Conservation (phyloP, 768 basidiomycete species). For the Termitomyces heimii region DNA sequence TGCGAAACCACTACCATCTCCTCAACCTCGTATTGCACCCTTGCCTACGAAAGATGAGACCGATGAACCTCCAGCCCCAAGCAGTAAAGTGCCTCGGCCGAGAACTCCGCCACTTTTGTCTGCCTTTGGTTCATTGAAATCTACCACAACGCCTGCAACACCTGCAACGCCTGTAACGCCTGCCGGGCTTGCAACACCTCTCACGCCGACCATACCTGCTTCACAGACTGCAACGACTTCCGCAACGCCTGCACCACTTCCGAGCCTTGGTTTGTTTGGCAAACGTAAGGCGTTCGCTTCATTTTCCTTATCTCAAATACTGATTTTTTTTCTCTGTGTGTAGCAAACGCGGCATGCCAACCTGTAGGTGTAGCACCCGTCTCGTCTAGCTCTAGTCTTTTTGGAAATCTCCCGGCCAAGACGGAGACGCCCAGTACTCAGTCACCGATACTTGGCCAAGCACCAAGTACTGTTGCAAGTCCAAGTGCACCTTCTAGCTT, state of each 20-base stretch:
- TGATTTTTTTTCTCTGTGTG: background rate
- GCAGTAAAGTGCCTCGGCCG: conserved; percentile 28
- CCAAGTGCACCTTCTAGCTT: conserved; percentile 1
- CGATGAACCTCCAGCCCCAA: conserved; percentile 14
- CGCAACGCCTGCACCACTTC: background rate
- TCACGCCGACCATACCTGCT: background rate
- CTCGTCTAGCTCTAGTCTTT: background rate
- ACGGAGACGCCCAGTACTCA: background rate
- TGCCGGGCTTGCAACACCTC: too few relatives aligned
- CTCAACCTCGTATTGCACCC: conserved; percentile 30
- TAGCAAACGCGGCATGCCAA: background rate
- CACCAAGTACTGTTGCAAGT: background rate
- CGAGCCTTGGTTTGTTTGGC: background rate
- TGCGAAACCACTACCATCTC: conserved; percentile 30
- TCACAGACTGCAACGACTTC: background rate
- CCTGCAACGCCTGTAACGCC: background rate
- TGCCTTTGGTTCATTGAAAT: conserved; percentile 18
- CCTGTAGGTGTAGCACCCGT: background rate
- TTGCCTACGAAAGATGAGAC: conserved; percentile 22
- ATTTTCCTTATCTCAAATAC: background rate
- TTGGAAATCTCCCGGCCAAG: conserved; percentile 1
- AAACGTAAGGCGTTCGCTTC: background rate
- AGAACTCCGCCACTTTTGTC: conserved; percentile 46
- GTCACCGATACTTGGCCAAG: background rate
- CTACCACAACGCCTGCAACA: background rate